Evolutionary conservation across 192 early-diverging fungal genomes (phyloP), one percentile per base, ranked within the genome.

Genomic region (Gorgonomyces haynaldii): DNA sequence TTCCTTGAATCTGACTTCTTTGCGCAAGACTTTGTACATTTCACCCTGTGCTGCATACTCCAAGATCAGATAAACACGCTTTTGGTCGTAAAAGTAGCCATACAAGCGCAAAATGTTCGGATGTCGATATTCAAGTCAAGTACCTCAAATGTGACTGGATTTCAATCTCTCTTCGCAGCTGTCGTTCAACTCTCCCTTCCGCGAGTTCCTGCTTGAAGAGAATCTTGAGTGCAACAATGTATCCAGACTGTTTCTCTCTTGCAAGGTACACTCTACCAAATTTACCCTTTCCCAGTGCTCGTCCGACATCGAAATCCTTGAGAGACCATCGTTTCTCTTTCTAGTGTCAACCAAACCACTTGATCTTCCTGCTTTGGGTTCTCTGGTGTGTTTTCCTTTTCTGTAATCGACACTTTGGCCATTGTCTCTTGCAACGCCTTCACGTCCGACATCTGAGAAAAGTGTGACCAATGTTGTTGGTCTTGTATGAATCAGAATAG

Each of bases 1-100:
- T 61, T 96, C 91, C 34, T 68, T 49, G 50, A 98, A 93, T 37
- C 71, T 63, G 15, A 60, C 64, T 21, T 77, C 57, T 52, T 79
- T 80, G 53, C 75, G 67, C 37, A 97, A 64, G 43, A 79, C 67
- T 57, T 85, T 85, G 72, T 90, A 96, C 54, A 98, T 56, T 65
- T 96, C 94, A 8, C 94, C 94, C 26, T 83, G 72, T 9, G 85
- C 80, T n/a, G 94, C 94, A 58, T 88, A 96, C 59, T 98, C 94
- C 1, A 98, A 72, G 20, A 98, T 91, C 47, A 98, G 57, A 50
- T 87, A 94, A 1, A 96, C 84, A 15, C 88, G 77, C 47, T 85
- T 92, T 32, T 78, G 72, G 50, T 98, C 94, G 66, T 96, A 85
- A 60, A 98, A 98, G 58, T 93, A 96, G 1, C 89, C 91, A 51